Evolutionary conservation across 495 filamentous ascomycete genomes (phyloP).

Genomic region (Annulohypoxylon nitens): DNA sequence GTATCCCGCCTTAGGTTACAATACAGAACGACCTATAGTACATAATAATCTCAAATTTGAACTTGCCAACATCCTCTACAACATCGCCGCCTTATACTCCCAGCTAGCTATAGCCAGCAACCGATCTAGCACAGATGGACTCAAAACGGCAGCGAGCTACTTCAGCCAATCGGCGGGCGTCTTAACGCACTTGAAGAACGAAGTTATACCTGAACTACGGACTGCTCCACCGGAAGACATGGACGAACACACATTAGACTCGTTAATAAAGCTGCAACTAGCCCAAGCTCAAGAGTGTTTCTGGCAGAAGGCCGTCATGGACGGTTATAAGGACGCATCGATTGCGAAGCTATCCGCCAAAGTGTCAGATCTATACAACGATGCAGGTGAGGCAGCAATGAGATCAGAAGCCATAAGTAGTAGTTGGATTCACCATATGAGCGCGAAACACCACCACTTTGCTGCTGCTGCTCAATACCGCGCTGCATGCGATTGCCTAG

Average conservation of each 20-base stretch:
- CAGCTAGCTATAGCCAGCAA: slow-evolving; percentile 88
- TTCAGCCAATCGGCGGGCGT: slow-evolving; percentile 92
- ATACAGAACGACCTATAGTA: slow-evolving; percentile 81
- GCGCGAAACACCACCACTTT: slow-evolving; percentile 97
- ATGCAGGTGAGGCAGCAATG: slow-evolving; percentile 85
- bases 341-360: slow-evolving; percentile 93
- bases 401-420: slow-evolving; percentile 90
- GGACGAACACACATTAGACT: slow-evolving; percentile 88
- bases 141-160: slow-evolving; percentile 91
- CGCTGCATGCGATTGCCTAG: slow-evolving; percentile 91
- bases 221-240: slow-evolving; percentile 89
- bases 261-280: slow-evolving; percentile 83
- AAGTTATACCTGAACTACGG: slow-evolving; percentile 86
- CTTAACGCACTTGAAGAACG: slow-evolving; percentile 79
- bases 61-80: slow-evolving; percentile 92
- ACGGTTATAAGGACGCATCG: slow-evolving; percentile 88
- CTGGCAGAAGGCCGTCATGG: slow-evolving; percentile 97
- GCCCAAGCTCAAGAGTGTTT: slow-evolving; percentile 97
- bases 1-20: slow-evolving; percentile 94
- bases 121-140: slow-evolving; percentile 81
- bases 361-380: slow-evolving; percentile 90
- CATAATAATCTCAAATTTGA: slow-evolving; percentile 97
- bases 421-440: slow-evolving; percentile 98
- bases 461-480: slow-evolving; percentile 95
- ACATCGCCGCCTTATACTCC: slow-evolving; percentile 91